Evolutionary conservation across 805 yeast species (phyloP), one percentile per base, ranked within the genome.

Genomic region (Ascoidea asiatica): DNA sequence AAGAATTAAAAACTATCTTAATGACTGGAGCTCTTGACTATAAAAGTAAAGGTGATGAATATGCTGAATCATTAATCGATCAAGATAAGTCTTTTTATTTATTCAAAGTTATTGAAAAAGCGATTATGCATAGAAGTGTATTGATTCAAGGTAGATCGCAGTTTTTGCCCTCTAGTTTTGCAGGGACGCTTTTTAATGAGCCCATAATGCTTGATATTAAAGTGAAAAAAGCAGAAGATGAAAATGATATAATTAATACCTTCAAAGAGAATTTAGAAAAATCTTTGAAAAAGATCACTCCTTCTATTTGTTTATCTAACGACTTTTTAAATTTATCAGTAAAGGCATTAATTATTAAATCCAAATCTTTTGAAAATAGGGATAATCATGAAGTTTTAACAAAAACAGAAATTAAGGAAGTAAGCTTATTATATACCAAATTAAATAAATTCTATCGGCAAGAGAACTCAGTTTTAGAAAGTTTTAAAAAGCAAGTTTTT

Each of bases 1-100:
- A 54, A 0, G 63, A 68, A 15, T 56, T 81, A 43, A 53, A 61
- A 4, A 51, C 50, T 2, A 57, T 76, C 13, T 60, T 84, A 41
- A 53, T 54, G 11, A 56, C 54, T 41, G 45, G 46, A 20, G 47
- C 48, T 13, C 53, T 52, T n/a, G 50, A 46, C 2, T 45, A 49
- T 29, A 56, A 56, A 36, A 77, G 79, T 2, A 77, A 79, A 43
- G 88, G 89, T 13, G 82, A 77, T 42, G 97, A 88, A 54, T 92
- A 89, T 59, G 79, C 75, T 11, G 72, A 71, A 4, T 79, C 95
- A 0, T 64, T 90, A 42, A 75, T 76, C 38, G 79, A 74, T 41
- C 97, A 90, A 58, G 94, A 82, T 46, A 68, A 72, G 46, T 81
- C 81, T 0, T 75, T 76, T 38, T 68, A 74, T 0, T 70, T 75